Evolutionary conservation across 1,284 basidiomycete species (phyloP).

Genomic region (Cerrena zonata): DNA sequence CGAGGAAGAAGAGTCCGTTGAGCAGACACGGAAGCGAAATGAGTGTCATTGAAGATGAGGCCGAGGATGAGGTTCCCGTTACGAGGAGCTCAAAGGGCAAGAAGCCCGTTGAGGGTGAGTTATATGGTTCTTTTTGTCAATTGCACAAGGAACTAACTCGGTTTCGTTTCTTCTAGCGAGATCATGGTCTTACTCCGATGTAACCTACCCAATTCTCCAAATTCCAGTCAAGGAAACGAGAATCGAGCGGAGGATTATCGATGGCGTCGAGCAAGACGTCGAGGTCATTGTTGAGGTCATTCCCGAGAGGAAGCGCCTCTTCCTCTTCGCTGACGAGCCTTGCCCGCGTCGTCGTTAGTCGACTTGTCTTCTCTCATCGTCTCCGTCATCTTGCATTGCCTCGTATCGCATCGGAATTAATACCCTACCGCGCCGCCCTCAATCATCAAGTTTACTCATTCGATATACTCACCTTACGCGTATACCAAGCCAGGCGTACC

Average conservation of each 20-base stretch:
- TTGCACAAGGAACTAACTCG: conserved; percentile 9
- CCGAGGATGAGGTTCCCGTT: conserved; percentile 15
- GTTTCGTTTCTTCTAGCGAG: conserved; percentile 36
- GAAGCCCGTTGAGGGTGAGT: conserved; percentile 26
- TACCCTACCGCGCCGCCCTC: not conserved
- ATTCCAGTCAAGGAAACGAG: conserved; percentile 48
- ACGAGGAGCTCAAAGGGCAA: conserved; percentile 18
- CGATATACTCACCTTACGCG: not conserved
- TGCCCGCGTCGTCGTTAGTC: not conserved
- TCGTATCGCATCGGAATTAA: not conserved
- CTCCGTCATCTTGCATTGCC: not conserved
- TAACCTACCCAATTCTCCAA: conserved; percentile 61
- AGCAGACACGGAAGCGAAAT: conserved; percentile 31
- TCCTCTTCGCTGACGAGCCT: conserved; percentile 37
- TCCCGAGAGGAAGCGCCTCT: conserved; percentile 40
- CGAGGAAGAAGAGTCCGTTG: conserved; percentile 34
- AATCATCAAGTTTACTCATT: not conserved
- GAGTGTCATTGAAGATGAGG: conserved; percentile 37
- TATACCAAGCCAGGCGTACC: not conserved
- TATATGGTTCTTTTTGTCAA: not conserved
- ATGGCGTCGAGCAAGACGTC: conserved; percentile 51
- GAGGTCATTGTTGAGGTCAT: conserved; percentile 34
- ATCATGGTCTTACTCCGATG: conserved; percentile 62
- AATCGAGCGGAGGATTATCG: conserved; percentile 39
- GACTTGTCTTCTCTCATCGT: not conserved